phyloP scores from a whole-genome alignment of 2,329 filamentous ascomycete genomes.

The Colletotrichum siamense region DNA sequence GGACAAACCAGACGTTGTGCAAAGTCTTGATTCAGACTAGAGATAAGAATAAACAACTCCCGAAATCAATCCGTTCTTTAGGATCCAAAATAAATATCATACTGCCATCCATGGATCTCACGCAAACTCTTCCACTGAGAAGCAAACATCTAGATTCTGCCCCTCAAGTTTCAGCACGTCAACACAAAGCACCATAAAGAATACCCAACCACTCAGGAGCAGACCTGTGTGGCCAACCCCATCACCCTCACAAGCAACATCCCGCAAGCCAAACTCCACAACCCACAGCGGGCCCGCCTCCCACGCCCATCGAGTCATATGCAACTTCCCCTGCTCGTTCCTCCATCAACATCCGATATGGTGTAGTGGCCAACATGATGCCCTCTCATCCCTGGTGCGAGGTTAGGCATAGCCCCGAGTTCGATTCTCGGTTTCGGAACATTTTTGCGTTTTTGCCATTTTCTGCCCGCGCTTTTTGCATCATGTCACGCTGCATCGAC shows the following conservation, averaged over 20 bases:
- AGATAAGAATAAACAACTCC: not conserved
- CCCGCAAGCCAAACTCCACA: not conserved
- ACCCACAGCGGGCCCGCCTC: not conserved
- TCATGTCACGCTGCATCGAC: not conserved
- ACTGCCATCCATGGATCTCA: not conserved
- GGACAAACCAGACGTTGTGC: not conserved
- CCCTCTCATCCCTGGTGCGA: slow-evolving; percentile 4
- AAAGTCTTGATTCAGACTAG: not conserved
- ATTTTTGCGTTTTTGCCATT: not conserved
- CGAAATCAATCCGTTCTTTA: no score
- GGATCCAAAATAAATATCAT: not conserved
- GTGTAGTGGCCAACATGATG: slow-evolving; percentile 22
- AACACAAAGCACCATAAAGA: not conserved
- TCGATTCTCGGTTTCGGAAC: slow-evolving; percentile 16
- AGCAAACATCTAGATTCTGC: no score
- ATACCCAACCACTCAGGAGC: not conserved
- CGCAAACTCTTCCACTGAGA: not conserved
- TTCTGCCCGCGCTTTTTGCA: not conserved
- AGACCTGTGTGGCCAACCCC: not conserved
- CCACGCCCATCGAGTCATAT: not conserved
- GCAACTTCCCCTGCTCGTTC: not conserved
- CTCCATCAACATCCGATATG: not conserved
- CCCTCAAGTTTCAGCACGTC: not conserved
- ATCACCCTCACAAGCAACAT: not conserved
- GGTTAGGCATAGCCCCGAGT: slow-evolving; percentile 20